Evolutionary conservation across 1,284 basidiomycete species (phyloP).

Genomic region (Coniferiporia sulphurascens): DNA sequence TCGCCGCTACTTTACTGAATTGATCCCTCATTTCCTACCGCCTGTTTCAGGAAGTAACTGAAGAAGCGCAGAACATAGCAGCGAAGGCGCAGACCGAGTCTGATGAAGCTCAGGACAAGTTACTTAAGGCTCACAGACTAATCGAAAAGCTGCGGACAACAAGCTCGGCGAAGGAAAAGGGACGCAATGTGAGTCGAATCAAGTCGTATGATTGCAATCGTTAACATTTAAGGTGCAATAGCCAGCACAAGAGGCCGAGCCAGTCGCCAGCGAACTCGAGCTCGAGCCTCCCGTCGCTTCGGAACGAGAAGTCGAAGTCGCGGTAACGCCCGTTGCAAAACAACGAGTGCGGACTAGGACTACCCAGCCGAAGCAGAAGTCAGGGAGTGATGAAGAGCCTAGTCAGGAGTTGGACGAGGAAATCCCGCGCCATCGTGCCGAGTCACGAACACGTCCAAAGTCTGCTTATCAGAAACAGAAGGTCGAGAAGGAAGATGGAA

Average conservation of each 20-base stretch:
- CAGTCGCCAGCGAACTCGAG: constrained; percentile 3
- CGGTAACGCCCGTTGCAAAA: constrained; percentile 10
- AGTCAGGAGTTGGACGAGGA: constrained; percentile 29
- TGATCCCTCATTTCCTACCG: neutral
- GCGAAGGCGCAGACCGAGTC: constrained; percentile 22
- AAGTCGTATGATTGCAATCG: neutral
- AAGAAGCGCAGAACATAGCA: constrained; percentile 18
- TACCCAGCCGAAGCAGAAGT: constrained; percentile 25
- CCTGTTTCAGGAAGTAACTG: constrained; percentile 18
- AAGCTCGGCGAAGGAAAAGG: neutral
- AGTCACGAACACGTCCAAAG: neutral
- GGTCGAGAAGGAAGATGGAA: constrained; percentile 32
- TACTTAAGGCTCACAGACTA: constrained; percentile 23
- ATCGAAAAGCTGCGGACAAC: constrained; percentile 11
- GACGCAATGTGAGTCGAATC: neutral
- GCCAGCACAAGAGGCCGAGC: neutral
- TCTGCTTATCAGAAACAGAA: constrained; percentile 23
- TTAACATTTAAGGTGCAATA: neutral
- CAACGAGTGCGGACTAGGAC: constrained; percentile 1
- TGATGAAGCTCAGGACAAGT: constrained; percentile 24
- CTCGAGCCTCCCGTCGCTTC: neutral
- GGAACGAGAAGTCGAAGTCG: constrained; percentile 15
- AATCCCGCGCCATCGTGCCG: neutral
- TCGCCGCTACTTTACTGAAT: neutral
- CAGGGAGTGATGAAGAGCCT: constrained; percentile 30